Percentiles rank a stretch among this genome's conserved stretches.
Conservation (phyloP, 768 basidiomycete species). For the Neoboletus magnificus region DNA sequence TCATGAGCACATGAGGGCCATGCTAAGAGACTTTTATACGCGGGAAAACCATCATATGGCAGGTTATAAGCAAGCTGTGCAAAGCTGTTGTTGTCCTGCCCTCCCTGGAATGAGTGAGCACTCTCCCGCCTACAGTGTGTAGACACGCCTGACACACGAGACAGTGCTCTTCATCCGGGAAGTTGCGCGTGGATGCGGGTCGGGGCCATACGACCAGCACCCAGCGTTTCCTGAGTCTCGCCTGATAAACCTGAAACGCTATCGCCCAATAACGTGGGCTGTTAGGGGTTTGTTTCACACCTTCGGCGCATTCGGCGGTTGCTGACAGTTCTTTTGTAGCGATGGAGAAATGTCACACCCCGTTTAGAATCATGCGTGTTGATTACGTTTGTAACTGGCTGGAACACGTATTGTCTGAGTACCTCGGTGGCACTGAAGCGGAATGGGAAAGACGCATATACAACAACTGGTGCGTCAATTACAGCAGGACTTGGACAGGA, state of each 20-base stretch:
- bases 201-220: slow-evolving; percentile 24
- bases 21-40: slow-evolving; percentile 24
- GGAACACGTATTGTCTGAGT: slow-evolving; percentile 27
- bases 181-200: slow-evolving; percentile 33
- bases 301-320: not conserved
- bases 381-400: slow-evolving; percentile 42
- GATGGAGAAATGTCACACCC: slow-evolving; percentile 46
- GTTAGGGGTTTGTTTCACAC: slow-evolving; percentile 35
- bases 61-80: slow-evolving; percentile 30
- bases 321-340: slow-evolving; percentile 26
- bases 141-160: not conserved
- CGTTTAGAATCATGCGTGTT: slow-evolving; percentile 37
- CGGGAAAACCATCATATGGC: slow-evolving; percentile 25
- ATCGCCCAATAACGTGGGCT: slow-evolving; percentile 38
- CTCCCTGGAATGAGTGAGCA: slow-evolving; percentile 32
- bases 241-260: slow-evolving; percentile 40
- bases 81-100: slow-evolving; percentile 28
- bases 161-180: slow-evolving; percentile 33
- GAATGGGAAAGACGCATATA: slow-evolving; percentile 29
- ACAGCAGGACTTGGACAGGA: not conserved
- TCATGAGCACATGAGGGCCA: slow-evolving; percentile 20
- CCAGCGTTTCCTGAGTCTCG: slow-evolving; percentile 24
- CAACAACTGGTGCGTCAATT: slow-evolving; percentile 25
- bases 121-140: not conserved
- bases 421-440: slow-evolving; percentile 25